Base-by-base conservation (phyloP, 75 land plant species). In the Isoetes taiwanensis region DNA sequence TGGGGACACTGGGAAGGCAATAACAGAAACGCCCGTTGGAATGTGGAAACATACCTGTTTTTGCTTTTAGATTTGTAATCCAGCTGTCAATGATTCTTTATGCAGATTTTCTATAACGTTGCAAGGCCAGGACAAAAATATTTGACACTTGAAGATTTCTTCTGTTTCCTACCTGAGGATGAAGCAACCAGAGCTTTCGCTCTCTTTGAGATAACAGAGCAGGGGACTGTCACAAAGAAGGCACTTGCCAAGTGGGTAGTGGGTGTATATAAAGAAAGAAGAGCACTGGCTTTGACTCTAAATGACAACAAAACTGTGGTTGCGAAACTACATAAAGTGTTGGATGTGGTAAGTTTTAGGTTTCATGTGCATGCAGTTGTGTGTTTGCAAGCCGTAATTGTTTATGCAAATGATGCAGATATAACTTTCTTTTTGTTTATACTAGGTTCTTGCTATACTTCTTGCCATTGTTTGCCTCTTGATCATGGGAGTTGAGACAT, bases 241-340 rank as follows among this genome's bases (percentile, higher is more conserved):
- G 57, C 67, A 20, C 59, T 62, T 2, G 41, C 56, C 2, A 69
- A 69, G 32, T 69, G 72, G 72, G 66, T 69, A n/a, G 53, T 69
- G 1, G 56, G 42, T 24, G 72, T 62, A 0, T 69, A 55, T 11
- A 69, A 62, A 42, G 72, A 69, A 54, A 58, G 72, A 2, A 54
- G 58, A 23, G 57, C 72, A 35, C 52, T 69, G 28, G 67, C 72
- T 10, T 56, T 69, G 14, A 69, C 74, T 14, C 56, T 71, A 6
- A 71, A 61, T 65, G 74, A 71, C 69, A 71, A 59, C 74, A 68
- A 53, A 34, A 71, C 74, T 41, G 74, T 71, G 35, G 69, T 71
- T 54, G 74, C 74, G 52, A 71, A 71, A 63, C 74, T 71, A 30
- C 74, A 71, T 34, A 52, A 61, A 58, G 74, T 71, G 26, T 50